Evolutionary conservation across 169 alveolate genomes (phyloP).

Genomic region (Amoebophrya sp.): DNA sequence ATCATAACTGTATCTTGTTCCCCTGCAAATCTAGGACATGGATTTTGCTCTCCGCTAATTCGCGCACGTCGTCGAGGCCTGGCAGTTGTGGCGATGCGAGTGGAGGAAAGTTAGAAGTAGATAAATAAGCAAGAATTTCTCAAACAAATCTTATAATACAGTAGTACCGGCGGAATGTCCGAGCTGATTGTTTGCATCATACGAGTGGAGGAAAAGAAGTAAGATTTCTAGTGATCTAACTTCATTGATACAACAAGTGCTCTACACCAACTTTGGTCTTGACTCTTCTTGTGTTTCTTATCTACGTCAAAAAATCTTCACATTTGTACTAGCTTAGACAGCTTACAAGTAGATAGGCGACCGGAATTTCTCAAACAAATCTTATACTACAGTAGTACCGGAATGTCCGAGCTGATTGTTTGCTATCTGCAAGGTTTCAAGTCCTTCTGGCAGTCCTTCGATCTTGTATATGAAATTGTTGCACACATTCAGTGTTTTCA

Average conservation of each 20-base stretch:
- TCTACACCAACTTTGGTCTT: no score
- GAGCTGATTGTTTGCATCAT: slow-evolving; percentile 70
- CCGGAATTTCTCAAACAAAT: not conserved
- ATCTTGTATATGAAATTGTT: slow-evolving; percentile 69
- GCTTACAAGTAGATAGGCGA: no score
- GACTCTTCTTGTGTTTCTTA: no score
- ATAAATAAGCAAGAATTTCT: not conserved
- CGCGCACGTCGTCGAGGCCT: slow-evolving; percentile 22
- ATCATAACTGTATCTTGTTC: no score
- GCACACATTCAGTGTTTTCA: slow-evolving; percentile 63
- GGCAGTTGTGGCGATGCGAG: no score
- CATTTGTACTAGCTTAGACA: no score
- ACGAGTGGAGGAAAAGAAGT: no score
- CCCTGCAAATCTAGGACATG: not conserved
- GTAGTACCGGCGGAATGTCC: slow-evolving; percentile 58
- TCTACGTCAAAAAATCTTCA: no score
- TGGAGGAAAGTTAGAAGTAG: no score
- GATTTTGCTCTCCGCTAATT: not conserved
- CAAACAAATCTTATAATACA: slow-evolving; percentile 21
- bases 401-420: slow-evolving; percentile 66
- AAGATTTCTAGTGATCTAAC: no score
- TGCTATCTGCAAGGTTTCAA: slow-evolving; percentile 63
- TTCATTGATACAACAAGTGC: no score
- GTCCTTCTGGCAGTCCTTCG: slow-evolving; percentile 59
- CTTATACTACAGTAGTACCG: slow-evolving; percentile 51